Base-by-base conservation (phyloP, 441 rosid species). In the Jatropha podagrica region DNA sequence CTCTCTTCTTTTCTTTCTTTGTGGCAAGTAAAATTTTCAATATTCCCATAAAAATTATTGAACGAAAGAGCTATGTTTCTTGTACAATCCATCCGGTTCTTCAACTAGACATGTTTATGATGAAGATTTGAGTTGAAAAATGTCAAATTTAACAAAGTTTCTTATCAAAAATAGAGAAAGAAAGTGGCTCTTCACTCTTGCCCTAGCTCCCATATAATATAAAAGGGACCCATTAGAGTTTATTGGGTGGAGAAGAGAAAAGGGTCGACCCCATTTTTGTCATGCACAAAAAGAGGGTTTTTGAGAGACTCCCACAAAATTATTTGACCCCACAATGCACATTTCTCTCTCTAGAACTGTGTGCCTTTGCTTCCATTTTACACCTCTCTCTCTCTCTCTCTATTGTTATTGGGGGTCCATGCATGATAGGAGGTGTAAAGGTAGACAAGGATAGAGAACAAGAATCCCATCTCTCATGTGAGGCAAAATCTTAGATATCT, bases 321-420 rank as follows among this genome's bases (percentile, higher is more conserved):
- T 48, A 40, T 6, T 18, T 2, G 84, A 75, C 80, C 84, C 88
- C 80, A 81, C 82, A 73, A 78, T 76, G 65, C 84, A 85, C 79
- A 73, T 81, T 79, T 74, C 79, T 79, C 79, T 64, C 86, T 81
- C 86, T 81, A 72, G 85, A 83, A 60, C 71, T 80, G 78, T 79
- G 85, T 77, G 83, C 85, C 78, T 71, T 80, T 74, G 86, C 88
- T 87, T 87, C 86, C 85, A 81, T 85, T 85, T 83, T 82, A 87
- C 88, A 84, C 38, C 78, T 81, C 79, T 74, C 77, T 69, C 48
- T 79, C 73, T 60, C 48, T 54, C 71, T 52, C 68, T 27, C 51
- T 59, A 60, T 18, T 48, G 63, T 62, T 75, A 17, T 74, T 27
- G 41, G 64, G 80, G 81, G 77, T 75, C 81, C 85, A 81, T 83